These are phyloP conservation scores for Scutellaria galericulata DNA, from an alignment of 257 asterid species.

Conservation along the genomic window DNA sequence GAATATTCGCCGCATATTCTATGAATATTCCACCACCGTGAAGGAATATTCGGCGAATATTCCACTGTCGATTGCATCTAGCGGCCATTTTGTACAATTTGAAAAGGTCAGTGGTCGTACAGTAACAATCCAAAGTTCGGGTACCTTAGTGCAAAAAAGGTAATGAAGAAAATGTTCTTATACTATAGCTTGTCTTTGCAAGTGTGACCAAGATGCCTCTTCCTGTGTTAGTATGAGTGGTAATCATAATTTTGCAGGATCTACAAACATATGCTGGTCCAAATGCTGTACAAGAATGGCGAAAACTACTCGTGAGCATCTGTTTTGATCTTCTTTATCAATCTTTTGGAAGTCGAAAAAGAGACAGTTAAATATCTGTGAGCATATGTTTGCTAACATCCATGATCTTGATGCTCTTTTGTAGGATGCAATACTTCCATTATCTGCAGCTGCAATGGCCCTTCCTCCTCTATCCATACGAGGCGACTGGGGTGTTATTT, in stretches of 20 bases:
- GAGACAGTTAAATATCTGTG: conserved; percentile 1
- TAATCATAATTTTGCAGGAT: conserved; percentile 54
- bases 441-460: conserved; percentile 96
- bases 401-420: conserved; percentile 26
- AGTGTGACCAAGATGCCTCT: conserved; percentile 1
- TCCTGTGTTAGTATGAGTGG: background rate
- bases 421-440: conserved; percentile 86
- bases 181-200: background rate
- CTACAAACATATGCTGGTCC: conserved; percentile 86
- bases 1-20: no score
- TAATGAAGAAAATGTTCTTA: conserved; percentile 9
- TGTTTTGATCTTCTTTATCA: conserved; percentile 11
- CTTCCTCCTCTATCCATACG: conserved; percentile 93
- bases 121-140: no score
- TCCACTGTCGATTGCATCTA: no score
- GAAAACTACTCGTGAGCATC: conserved; percentile 84
- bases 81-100: no score
- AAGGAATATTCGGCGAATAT: no score
- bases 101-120: no score
- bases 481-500: conserved; percentile 88
- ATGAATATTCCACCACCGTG: no score
- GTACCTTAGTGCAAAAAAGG: no score
- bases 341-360: background rate
- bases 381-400: conserved; percentile 2
- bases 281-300: conserved; percentile 88